A percentile compares a stretch with the other conserved stretches of the same genome.
phyloP scores from a whole-genome alignment of 2,329 filamentous ascomycete genomes.

The Ceratocystis albifundus region DNA sequence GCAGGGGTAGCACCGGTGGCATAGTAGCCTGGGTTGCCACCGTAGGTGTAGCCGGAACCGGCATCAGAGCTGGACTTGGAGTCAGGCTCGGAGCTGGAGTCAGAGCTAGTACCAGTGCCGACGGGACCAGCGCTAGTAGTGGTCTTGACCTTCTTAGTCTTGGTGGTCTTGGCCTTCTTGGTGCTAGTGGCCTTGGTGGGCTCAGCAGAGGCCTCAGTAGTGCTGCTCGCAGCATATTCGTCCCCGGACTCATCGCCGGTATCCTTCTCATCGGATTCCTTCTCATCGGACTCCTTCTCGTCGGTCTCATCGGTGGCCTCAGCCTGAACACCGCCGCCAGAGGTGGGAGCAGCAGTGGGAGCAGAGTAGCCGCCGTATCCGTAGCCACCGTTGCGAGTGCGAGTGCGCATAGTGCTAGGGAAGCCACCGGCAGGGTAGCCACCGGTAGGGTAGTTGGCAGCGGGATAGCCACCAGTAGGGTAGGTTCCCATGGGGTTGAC shows the following conservation, averaged over 20 bases:
- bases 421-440: not conserved
- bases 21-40: not conserved
- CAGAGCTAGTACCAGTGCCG: not conserved
- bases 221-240: not conserved
- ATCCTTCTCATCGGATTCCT: not conserved
- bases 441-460: constrained; percentile 28
- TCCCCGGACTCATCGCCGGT: not conserved
- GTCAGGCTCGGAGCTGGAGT: not conserved
- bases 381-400: not conserved
- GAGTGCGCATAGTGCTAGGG: not conserved
- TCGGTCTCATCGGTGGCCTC: not conserved
- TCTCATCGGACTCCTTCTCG: not conserved
- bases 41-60: not conserved
- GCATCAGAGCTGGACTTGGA: not conserved
- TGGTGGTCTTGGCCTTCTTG: constrained; percentile 26
- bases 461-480: constrained; percentile 27
- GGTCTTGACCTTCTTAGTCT: constrained; percentile 26
- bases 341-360: not conserved
- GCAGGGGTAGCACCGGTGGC: not conserved
- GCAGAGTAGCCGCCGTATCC: too few relatives aligned
- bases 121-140: not conserved
- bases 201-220: not conserved
- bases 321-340: not conserved
- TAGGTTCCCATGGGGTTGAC: constrained; percentile 26
- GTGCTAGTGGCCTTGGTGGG: constrained; percentile 28